phyloP scores from a whole-genome alignment of 805 yeast species.

The Millerago galiae region DNA sequence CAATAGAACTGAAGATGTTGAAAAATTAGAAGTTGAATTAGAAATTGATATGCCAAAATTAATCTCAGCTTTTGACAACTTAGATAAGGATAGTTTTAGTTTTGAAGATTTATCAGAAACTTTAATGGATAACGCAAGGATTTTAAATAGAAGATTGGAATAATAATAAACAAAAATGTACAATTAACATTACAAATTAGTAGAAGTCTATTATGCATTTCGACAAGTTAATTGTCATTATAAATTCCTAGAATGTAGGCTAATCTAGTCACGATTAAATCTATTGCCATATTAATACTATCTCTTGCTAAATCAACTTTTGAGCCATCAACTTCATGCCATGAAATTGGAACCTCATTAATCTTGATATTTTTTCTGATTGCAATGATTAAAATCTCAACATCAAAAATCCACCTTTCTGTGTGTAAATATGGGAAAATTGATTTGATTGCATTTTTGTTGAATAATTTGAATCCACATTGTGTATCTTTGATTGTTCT shows the following conservation, averaged over 20 bases:
- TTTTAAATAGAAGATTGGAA: conserved; percentile 24
- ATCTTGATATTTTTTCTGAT: conserved; percentile 61
- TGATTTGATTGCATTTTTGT: conserved; percentile 51
- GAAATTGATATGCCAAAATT: conserved; percentile 43
- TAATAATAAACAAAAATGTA: background rate
- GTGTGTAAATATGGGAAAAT: conserved; percentile 92
- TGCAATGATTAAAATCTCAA: conserved; percentile 81
- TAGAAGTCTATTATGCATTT: background rate
- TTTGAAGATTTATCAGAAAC: conserved; percentile 55
- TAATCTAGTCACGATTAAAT: conserved; percentile 80
- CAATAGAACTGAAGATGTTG: conserved; percentile 21
- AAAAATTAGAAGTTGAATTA: conserved; percentile 39
- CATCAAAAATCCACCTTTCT: conserved; percentile 98
- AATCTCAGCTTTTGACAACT: conserved; percentile 33
- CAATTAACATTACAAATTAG: background rate
- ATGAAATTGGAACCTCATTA: conserved; percentile 77
- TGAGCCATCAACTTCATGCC: conserved; percentile 97
- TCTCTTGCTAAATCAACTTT: conserved; percentile 90
- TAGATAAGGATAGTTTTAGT: conserved; percentile 41
- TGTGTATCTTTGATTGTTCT: conserved; percentile 87
- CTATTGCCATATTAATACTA: conserved; percentile 88
- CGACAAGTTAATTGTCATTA: conserved; percentile 28
- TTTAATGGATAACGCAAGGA: conserved; percentile 53
- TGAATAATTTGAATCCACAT: conserved; percentile 94
- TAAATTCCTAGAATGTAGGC: conserved; percentile 86